phyloP scores from a whole-genome alignment of 345 rosid genomes.

The Eutrema japonicum region DNA sequence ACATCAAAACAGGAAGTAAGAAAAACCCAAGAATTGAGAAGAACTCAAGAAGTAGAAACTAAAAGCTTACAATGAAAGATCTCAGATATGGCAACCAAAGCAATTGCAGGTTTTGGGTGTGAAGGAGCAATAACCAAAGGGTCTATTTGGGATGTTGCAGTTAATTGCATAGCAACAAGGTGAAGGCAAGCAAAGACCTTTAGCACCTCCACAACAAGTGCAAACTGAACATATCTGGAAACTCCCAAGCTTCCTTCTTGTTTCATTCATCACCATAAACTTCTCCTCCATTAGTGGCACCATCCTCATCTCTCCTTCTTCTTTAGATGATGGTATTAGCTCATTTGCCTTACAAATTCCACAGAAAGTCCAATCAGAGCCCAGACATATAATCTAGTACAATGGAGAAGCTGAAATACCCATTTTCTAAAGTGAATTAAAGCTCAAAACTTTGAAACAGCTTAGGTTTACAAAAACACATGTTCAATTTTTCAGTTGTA shows the following conservation, averaged over 20 bases:
- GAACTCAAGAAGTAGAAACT: not conserved
- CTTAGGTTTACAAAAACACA: slow-evolving; percentile 8
- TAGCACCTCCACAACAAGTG: slow-evolving; percentile 95
- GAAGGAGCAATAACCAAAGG: slow-evolving; percentile 96
- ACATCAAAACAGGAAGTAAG: not conserved
- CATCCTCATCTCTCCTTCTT: slow-evolving; percentile 49
- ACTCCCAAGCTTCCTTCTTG: slow-evolving; percentile 78
- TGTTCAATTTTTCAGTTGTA: slow-evolving; percentile 28
- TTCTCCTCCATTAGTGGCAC: slow-evolving; percentile 60
- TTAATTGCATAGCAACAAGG: slow-evolving; percentile 98
- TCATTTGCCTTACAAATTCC: slow-evolving; percentile 54
- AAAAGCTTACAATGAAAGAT: slow-evolving; percentile 30
- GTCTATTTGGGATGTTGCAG: slow-evolving; percentile 96
- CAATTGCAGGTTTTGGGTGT: slow-evolving; percentile 97
- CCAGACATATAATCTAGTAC: not conserved
- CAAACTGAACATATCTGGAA: slow-evolving; percentile 92
- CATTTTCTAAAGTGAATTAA: not conserved
- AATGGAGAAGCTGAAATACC: not conserved
- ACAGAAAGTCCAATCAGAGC: slow-evolving; percentile 13
- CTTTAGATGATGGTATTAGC: slow-evolving; percentile 37
- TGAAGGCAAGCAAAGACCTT: slow-evolving; percentile 76
- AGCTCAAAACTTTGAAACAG: slow-evolving; percentile 13
- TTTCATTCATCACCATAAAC: slow-evolving; percentile 74
- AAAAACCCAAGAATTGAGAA: not conserved
- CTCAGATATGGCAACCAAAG: slow-evolving; percentile 82